Evolutionary conservation across 805 yeast species (phyloP), one percentile per base, ranked within the genome.

Genomic region (Groenewaldozyma tartarivorans): DNA sequence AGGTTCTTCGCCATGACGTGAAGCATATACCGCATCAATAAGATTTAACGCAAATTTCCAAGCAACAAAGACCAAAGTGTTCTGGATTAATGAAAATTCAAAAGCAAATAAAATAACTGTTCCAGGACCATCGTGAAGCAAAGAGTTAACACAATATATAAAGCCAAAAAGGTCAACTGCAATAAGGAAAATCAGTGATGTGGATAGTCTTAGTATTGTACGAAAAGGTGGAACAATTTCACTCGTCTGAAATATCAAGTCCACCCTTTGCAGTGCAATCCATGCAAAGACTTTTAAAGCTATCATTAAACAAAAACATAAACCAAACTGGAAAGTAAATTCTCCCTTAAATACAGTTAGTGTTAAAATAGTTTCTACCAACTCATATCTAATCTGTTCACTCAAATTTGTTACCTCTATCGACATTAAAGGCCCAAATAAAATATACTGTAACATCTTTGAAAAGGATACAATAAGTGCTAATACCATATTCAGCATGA

Each of bases 391-490:
- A 39, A 74, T 68, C 56, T 77, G 70, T 56, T 73, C 94, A 56
- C 69, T 74, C 39, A 75, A 68, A 54, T 81, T 88, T 50, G 88
- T 94, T 40, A 71, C 60, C 56, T 90, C 98, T 26, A 82, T 69
- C 13, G 77, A 61, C 42, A 95, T 67, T 39, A 90, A 62, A 42
- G 76, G 77, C 0, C 95, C 95, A 63, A 87, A 86, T 29, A 57
- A 42, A 29, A 51, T 38, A 35, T 48, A 39, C 39, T 48, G 48
- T 7, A 55, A 35, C n/a, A 39, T 33, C 38, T 40, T 45, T 4
- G 53, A 50, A 11, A 48, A 4, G 11, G 42, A 24, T 19, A 45
- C 26, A 19, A 36, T 41, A 22, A 49, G 26, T 16, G 50, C 42
- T 17, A 54, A 37, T 5, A 50, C 51, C 44, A 56, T 43, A 41